Base-by-base conservation (phyloP, 768 basidiomycete genomes). In the Scleroderma citrinum region DNA sequence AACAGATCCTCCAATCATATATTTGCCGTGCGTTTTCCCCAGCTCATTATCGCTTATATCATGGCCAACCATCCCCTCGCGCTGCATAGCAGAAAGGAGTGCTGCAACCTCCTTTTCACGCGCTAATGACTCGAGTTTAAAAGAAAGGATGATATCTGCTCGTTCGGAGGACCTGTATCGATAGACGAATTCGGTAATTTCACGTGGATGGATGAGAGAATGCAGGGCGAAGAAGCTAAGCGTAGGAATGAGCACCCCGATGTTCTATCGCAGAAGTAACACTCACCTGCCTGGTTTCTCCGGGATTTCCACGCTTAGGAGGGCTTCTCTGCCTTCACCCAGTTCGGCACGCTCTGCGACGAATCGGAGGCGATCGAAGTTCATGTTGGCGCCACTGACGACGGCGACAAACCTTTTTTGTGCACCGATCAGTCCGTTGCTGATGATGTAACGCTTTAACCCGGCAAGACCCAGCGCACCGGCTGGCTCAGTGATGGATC, bases 311-410 rank as follows among this genome's bases (percentile, higher is more conserved):
- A 97, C 89, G 59, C 88, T 89, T 56, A 98, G 76, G 40, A 98
- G 75, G 0, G 88, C 96, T 69, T 99, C 96, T 46, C 87, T 78
- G 11, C 95, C 87, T 68, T 99, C 96, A 54, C 96, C 96, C 17
- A 98, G 76, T 66, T 97, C 93, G 3, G 96, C 96, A 49, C 96
- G 92, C 65, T 99, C 96, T 17, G 96, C 89, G n/a, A 99, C 94
- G 63, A 98, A 99, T 10, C 96, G 82, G 40, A 99, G 69, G 37
- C 95, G 82, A 61, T 92, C 90, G 68, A 99, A 99, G 71, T 99
- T 98, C 91, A 99, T 96, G 70, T 99, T 98, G 16, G 95, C 96
- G 19, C 96, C 96, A 59, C 91, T 94, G 54, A 98, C 72, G 46
- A 97, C 83, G 5, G 81, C 93, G 26, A 97, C 94, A 55, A 94